Evolutionary conservation across 768 basidiomycete species (phyloP).

Genomic region (Panellus pusillus): DNA sequence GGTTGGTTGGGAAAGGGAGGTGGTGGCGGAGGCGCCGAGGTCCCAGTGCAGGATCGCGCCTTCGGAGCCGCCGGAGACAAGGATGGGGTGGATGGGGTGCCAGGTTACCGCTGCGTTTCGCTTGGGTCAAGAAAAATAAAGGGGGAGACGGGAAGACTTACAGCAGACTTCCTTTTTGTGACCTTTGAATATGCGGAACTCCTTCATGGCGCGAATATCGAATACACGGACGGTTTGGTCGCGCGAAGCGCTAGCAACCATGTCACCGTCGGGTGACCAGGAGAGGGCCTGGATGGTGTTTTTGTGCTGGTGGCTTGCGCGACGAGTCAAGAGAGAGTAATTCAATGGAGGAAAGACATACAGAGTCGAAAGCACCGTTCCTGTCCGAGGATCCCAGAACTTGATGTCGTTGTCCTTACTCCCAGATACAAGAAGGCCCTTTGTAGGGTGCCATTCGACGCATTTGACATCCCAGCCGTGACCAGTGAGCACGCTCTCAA

Average conservation of each 20-base stretch:
- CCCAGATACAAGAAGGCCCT: slow-evolving; percentile 91
- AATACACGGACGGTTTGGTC: slow-evolving; percentile 96
- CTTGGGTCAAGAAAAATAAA: neutral
- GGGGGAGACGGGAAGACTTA: slow-evolving; percentile 41
- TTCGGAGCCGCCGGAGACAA: slow-evolving; percentile 93
- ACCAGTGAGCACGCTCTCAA: slow-evolving; percentile 88
- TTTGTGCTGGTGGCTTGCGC: slow-evolving; percentile 89
- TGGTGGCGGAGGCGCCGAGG: slow-evolving; percentile 60
- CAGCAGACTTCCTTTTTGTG: slow-evolving; percentile 99
- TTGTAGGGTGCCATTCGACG: slow-evolving; percentile 98
- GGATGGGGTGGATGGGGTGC: slow-evolving; percentile 92
- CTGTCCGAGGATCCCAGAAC: slow-evolving; percentile 98
- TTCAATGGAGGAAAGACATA: slow-evolving; percentile 36
- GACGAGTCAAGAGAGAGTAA: neutral
- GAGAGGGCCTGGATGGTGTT: slow-evolving; percentile 91
- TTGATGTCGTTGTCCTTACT: slow-evolving; percentile 98
- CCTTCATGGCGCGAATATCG: slow-evolving; percentile 98
- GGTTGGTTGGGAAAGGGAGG: slow-evolving; percentile 67
- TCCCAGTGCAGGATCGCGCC: slow-evolving; percentile 96
- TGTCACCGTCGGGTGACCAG: slow-evolving; percentile 94
- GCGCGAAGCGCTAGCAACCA: slow-evolving; percentile 91
- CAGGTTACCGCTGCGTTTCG: slow-evolving; percentile 74
- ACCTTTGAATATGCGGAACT: slow-evolving; percentile 86
- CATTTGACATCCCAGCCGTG: slow-evolving; percentile 99
- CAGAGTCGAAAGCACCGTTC: slow-evolving; percentile 88